Evolutionary conservation across 2,329 filamentous ascomycete species (phyloP).

Genomic region (Orbilia quercus): DNA sequence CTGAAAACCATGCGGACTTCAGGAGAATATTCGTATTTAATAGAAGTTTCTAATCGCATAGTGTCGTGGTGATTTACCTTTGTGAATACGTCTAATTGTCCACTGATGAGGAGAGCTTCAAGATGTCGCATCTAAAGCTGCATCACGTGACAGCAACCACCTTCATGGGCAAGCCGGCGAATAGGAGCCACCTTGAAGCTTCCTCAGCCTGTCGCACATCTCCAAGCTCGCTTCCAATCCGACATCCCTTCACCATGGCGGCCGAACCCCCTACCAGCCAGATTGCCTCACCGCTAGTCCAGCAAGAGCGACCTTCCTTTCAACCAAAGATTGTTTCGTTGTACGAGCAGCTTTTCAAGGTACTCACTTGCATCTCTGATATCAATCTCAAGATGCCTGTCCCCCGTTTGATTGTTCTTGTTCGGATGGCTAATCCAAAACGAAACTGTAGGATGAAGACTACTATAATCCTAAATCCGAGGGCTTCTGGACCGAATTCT

Average conservation of each 20-base stretch:
- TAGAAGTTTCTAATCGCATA: too few relatives aligned
- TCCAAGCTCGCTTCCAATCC: conserved; percentile 6
- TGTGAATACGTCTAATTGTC: too few relatives aligned
- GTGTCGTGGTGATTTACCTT: too few relatives aligned
- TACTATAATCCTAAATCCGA: conserved; percentile 76
- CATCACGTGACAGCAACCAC: conserved; percentile 38
- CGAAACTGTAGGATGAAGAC: conserved; percentile 68
- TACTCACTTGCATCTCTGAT: conserved; percentile 62
- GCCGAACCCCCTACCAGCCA: conserved; percentile 31
- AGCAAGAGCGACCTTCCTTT: conserved; percentile 91
- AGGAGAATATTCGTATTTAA: neutral
- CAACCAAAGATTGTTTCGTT: conserved; percentile 93
- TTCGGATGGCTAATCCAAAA: too few relatives aligned
- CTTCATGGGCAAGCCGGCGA: conserved; percentile 32
- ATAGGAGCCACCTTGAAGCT: conserved; percentile 23
- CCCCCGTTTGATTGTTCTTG: too few relatives aligned
- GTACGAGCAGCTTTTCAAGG: conserved; percentile 85
- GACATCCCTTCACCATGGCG: conserved; percentile 38
- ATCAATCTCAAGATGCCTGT: too few relatives aligned
- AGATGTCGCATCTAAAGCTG: neutral
- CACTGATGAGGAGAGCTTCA: neutral
- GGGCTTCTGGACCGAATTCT: conserved; percentile 97
- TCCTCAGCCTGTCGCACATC: conserved; percentile 21
- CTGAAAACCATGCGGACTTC: neutral
- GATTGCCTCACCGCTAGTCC: conserved; percentile 82